Evolutionary conservation across 345 rosid genomes (phyloP), one percentile per base, ranked within the genome.

Genomic region (Stellera chamaejasme): DNA sequence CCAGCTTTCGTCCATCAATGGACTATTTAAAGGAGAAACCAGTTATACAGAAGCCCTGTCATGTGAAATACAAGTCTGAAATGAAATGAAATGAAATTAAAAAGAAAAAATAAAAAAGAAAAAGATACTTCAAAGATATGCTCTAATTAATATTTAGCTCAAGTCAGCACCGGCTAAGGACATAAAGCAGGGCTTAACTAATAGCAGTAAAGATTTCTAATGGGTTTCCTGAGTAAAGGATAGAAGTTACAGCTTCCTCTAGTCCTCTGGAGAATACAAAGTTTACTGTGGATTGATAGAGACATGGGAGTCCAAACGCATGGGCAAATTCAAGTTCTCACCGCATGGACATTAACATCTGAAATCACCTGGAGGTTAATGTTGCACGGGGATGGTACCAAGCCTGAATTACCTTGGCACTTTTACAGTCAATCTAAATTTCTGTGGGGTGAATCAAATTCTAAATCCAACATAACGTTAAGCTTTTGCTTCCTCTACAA

Each of bases 391-490:
- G 66, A 59, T 66, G 57, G 63, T 47, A 64, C 71, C 78, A 55
- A 61, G 76, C 70, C 68, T 74, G 75, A 65, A 79, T 77, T 76
- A 75, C 76, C 9, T 32, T 32, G 9, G 39, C 39, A 32, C 39
- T 79, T 78, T 74, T 79, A 76, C 87, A 76, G 76, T 76, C 79
- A 73, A 76, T 72, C 85, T 77, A 75, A 77, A 70, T 58, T 65
- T 67, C 56, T 59, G 76, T 81, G 79, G 77, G 65, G 69, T 68
- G 68, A 79, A 74, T 63, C 12, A 27, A 67, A 59, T 61, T 68
- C 75, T 79, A 50, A 52, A 61, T 63, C 48, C 48, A 55, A 58
- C 61, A 49, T 65, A 60, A 32, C 46, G 45, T 68, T 61, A 75
- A 51, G 63, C 69, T 65, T 69, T 32, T 32, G 39, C 39, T 32